Conservation (phyloP, 345 rosid species). For the Orychophragmus violaceus region DNA sequence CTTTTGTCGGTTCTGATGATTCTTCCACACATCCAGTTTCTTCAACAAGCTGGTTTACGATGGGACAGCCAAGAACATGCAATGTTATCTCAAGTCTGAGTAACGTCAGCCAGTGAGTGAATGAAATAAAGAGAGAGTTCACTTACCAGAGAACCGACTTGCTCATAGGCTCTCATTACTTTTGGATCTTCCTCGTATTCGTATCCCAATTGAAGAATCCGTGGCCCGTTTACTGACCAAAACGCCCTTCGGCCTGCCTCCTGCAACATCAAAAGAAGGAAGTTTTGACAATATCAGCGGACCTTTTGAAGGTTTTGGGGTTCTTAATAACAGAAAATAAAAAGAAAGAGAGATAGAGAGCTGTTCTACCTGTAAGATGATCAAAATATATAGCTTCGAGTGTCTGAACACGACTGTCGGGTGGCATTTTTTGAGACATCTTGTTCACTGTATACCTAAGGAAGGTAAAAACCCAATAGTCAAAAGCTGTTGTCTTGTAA, state of each 20-base stretch:
- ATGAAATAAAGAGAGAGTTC: not conserved
- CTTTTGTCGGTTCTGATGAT: slow-evolving; percentile 33
- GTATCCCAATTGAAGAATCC: slow-evolving; percentile 78
- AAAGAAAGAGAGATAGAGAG: not conserved
- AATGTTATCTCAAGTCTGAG: not conserved
- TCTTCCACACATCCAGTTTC: slow-evolving; percentile 40
- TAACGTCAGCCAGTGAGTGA: not conserved
- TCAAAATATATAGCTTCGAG: slow-evolving; percentile 83
- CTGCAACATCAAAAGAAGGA: slow-evolving; percentile 28
- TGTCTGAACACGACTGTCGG: slow-evolving; percentile 69
- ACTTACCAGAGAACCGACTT: slow-evolving; percentile 72
- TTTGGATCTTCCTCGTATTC: slow-evolving; percentile 81
- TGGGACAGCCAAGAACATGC: not conserved
- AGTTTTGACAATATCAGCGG: not conserved
- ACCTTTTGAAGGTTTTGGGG: not conserved
- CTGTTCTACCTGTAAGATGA: slow-evolving; percentile 54
- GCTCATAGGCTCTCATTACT: slow-evolving; percentile 92
- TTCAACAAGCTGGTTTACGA: slow-evolving; percentile 48
- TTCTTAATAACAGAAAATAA: not conserved
- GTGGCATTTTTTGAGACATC: slow-evolving; percentile 78
- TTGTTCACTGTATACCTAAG: slow-evolving; percentile 55
- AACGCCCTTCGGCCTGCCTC: slow-evolving; percentile 80
- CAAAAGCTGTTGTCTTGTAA: not conserved
- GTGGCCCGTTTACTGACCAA: slow-evolving; percentile 84
- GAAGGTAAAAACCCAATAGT: not conserved